Base-by-base conservation (phyloP, 1,284 basidiomycete species). In the Ganoderma leucocontextum region DNA sequence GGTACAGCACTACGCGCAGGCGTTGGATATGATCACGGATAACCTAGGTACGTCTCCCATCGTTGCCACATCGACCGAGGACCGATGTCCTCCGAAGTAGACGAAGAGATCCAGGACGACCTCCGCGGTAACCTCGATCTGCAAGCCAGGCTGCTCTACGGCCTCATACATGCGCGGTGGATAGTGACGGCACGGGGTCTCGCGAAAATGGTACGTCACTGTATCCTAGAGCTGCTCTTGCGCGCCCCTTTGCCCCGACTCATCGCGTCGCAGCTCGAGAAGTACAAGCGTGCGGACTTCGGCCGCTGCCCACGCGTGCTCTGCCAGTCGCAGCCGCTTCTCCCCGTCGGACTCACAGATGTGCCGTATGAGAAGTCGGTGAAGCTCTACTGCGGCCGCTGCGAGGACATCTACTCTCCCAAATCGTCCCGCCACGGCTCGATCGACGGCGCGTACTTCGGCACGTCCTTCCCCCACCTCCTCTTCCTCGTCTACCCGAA, bases 371-470 rank as follows among this genome's bases (percentile, higher is more conserved):
- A 97, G 80, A 98, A 98, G 83, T 95, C 95, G 41, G 96, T 98
- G 77, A 98, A 98, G 80, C 91, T 98, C 63, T 97, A 96, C 82
- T 98, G 97, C 80, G 95, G 95, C 2, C 91, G 96, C 47, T 98
- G 96, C 81, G 96, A 98, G 82, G 97, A 98, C 80, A 91, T 98
- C 72, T 98, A 98, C 82, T 95, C 93, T 0, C 96, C 96, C 57
- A 98, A 98, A 80, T 95, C 93, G 2, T 96, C 95, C 12, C 88
- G 96, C 47, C 96, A 98, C 80, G 96, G 96, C 58, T 93, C 92
- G 41, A 98, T 98, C 77, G 96, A 98, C 79, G 96, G 96, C 38
- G 96, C 97, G 2, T 98, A 97, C 82, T 98, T 98, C 76, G 96
- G 97, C 68, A 97, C 95, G 0, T 97, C 95, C 0, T 98, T 98